Evolutionary conservation across 2,329 filamentous ascomycete genomes (phyloP).

Genomic region (Didymella lethalis): DNA sequence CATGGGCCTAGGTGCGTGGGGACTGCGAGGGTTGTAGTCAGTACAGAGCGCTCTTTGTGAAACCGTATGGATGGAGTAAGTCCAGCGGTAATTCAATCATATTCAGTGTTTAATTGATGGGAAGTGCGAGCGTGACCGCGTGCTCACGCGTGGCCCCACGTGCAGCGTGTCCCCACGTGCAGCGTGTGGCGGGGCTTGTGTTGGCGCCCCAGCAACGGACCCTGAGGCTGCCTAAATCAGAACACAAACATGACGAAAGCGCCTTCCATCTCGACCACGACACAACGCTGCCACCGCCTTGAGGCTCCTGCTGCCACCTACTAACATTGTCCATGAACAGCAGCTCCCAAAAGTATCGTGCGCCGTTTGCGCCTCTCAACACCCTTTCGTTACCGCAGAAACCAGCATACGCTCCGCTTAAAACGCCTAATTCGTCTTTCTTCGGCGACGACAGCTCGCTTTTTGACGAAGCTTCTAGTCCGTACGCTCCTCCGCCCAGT

Average conservation of each 20-base stretch:
- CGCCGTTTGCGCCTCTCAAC: constrained; percentile 45
- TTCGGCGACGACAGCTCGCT: constrained; percentile 48
- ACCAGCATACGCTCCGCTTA: constrained; percentile 32
- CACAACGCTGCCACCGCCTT: background rate
- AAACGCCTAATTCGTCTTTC: constrained; percentile 13
- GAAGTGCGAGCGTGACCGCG: constrained; percentile 22
- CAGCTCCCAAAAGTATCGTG: constrained; percentile 41
- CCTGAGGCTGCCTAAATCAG: constrained; percentile 12
- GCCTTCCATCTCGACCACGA: constrained; percentile 1
- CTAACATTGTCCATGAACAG: constrained; percentile 32
- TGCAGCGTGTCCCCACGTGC: constrained; percentile 4
- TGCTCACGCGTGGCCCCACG: constrained; percentile 13
- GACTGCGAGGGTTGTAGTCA: constrained; percentile 25
- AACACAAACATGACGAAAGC: constrained; percentile 25
- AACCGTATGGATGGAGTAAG: background rate
- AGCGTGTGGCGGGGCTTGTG: constrained; percentile 11
- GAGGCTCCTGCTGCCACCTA: background rate
- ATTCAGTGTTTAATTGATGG: background rate
- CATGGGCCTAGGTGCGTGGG: constrained; percentile 28
- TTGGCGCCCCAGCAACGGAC: constrained; percentile 20
- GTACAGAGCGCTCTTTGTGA: background rate
- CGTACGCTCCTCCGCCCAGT: constrained; percentile 15
- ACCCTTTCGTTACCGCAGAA: constrained; percentile 45
- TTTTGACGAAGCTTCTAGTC: constrained; percentile 41
- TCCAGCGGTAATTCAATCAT: background rate